Conservation (phyloP, 768 basidiomycete species). For the Pleurotus platypus region DNA sequence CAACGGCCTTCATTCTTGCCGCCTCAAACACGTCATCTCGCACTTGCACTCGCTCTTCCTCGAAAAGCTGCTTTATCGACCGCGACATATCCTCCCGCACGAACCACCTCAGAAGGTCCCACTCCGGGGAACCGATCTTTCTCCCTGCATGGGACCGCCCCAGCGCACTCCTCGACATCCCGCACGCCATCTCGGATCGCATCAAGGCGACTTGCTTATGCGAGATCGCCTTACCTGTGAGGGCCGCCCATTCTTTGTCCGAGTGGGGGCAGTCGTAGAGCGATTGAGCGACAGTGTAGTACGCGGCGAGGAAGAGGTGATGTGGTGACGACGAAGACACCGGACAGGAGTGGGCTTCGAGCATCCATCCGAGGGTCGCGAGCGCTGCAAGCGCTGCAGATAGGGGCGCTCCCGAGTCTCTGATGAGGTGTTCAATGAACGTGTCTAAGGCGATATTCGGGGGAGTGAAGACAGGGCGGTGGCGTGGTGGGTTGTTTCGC, state of each 20-base stretch:
- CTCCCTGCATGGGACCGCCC: no score
- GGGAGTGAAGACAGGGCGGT: neutral
- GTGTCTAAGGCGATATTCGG: neutral
- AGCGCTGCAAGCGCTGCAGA: neutral
- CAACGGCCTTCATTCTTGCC: neutral
- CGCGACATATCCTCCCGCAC: neutral
- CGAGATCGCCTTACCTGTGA: neutral
- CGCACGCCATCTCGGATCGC: neutral
- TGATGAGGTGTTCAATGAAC: neutral
- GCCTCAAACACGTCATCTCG: neutral
- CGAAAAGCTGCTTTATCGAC: neutral
- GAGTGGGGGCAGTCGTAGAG: neutral
- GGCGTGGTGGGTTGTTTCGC: neutral
- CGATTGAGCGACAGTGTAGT: neutral
- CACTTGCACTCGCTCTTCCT: neutral
- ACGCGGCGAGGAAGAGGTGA: neutral
- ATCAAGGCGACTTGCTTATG: neutral
- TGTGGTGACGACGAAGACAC: neutral
- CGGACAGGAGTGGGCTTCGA: neutral
- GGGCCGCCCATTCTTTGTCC: neutral
- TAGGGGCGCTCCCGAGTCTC: neutral
- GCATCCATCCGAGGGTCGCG: slow-evolving; percentile 3
- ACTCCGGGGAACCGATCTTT: neutral
- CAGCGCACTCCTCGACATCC: neutral
- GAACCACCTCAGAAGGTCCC: neutral